Percentiles rank a stretch among this genome's conserved stretches.
These are phyloP conservation scores for Coniochaeta prunicola DNA, from an alignment of 2,329 filamentous ascomycete genomes.

Conservation along the genomic window DNA sequence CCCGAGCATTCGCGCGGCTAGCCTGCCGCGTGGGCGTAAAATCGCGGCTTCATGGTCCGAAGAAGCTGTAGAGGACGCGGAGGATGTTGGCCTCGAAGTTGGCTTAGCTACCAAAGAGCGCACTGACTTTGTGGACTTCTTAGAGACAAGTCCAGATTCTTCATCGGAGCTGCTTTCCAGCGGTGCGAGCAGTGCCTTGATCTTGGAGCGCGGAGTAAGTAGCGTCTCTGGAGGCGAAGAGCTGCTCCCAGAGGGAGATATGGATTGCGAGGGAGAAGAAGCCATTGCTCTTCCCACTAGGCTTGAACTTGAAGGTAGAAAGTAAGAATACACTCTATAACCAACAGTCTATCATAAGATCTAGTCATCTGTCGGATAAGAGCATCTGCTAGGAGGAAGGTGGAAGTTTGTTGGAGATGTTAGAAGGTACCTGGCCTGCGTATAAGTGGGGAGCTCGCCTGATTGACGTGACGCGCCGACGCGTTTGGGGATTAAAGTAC, in stretches of 20 bases:
- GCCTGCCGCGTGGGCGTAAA: slow-evolving; percentile 51
- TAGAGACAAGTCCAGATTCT: slow-evolving; percentile 8
- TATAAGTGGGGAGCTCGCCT: neutral
- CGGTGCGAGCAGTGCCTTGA: slow-evolving; percentile 43
- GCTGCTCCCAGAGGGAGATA: slow-evolving; percentile 32
- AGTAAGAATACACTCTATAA: neutral
- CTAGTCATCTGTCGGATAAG: neutral
- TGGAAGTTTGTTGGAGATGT: neutral
- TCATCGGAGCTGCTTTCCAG: slow-evolving; percentile 44
- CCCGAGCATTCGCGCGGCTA: slow-evolving; percentile 57
- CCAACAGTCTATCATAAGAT: neutral
- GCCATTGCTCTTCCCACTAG: slow-evolving; percentile 31
- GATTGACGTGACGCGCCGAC: neutral
- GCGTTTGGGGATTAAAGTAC: neutral
- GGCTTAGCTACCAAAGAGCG: neutral
- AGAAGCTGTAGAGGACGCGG: neutral
- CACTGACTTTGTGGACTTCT: neutral
- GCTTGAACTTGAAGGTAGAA: neutral
- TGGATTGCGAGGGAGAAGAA: slow-evolving; percentile 30
- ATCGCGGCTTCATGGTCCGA: slow-evolving; percentile 35
- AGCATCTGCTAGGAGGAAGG: neutral
- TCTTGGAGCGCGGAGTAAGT: slow-evolving; percentile 26
- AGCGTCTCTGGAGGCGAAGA: slow-evolving; percentile 35
- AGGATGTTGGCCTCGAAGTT: neutral
- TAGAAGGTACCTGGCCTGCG: neutral